A percentile compares a stretch with the other conserved stretches of the same genome.
phyloP scores from a whole-genome alignment of 768 basidiomycete genomes.

The Termitomyces titanicus region DNA sequence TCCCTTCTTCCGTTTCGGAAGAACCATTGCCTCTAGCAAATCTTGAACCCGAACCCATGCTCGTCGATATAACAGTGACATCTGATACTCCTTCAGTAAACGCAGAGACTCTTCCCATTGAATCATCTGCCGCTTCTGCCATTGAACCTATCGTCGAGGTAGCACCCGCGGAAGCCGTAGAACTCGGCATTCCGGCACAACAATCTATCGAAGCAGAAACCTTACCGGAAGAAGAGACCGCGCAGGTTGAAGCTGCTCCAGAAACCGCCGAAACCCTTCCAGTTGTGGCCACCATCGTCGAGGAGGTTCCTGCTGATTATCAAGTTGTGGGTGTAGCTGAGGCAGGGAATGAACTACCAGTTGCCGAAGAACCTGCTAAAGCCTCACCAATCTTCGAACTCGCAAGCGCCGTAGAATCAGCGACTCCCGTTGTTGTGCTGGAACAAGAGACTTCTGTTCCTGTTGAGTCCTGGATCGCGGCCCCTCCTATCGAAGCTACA shows the following conservation, averaged over 20 bases:
- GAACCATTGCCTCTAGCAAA: background rate
- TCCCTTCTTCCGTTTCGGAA: background rate
- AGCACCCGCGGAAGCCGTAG: background rate
- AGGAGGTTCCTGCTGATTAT: background rate
- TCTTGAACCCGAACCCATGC: background rate
- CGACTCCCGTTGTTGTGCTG: too few relatives aligned
- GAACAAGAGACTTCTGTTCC: too few relatives aligned
- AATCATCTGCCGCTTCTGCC: background rate
- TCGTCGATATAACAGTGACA: background rate
- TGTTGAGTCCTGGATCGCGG: background rate
- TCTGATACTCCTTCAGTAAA: background rate
- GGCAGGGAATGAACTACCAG: too few relatives aligned
- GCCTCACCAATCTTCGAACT: background rate
- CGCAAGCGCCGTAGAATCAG: too few relatives aligned
- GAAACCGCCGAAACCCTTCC: background rate
- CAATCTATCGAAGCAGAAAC: background rate
- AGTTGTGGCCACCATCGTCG: background rate
- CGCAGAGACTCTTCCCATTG: background rate
- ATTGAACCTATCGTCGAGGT: background rate
- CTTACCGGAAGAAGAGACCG: background rate
- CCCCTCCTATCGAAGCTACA: background rate
- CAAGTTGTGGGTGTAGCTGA: background rate
- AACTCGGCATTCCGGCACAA: constrained; percentile 1
- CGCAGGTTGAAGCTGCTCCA: background rate
- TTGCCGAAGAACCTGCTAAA: too few relatives aligned